Conservation (phyloP, 2,329 filamentous ascomycete genomes). For the Penicillium frequentans region DNA sequence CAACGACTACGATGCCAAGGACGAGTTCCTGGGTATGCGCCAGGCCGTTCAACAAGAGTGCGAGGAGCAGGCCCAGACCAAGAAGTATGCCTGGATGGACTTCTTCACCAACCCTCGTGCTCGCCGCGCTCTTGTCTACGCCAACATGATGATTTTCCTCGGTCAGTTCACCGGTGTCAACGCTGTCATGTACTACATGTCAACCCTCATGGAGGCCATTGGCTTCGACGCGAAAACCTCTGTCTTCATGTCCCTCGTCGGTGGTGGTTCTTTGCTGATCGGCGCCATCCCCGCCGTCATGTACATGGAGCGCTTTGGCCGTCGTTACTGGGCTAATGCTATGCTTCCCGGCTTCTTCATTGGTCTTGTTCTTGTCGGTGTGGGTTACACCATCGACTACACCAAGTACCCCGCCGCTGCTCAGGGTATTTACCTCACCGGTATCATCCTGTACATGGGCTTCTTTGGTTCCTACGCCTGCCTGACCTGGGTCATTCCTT, state of each 20-base stretch:
- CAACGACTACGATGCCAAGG: slow-evolving; percentile 56
- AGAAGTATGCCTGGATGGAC: slow-evolving; percentile 68
- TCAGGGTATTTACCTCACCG: slow-evolving; percentile 64
- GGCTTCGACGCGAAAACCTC: slow-evolving; percentile 63
- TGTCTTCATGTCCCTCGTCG: slow-evolving; percentile 75
- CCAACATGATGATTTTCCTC: slow-evolving; percentile 68
- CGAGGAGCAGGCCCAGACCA: slow-evolving; percentile 52
- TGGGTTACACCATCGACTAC: slow-evolving; percentile 59
- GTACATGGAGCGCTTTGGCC: slow-evolving; percentile 70
- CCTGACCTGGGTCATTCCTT: slow-evolving; percentile 65
- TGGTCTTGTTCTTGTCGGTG: slow-evolving; percentile 66
- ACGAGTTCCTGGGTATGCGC: slow-evolving; percentile 73
- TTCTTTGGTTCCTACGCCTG: slow-evolving; percentile 69
- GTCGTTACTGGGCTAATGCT: slow-evolving; percentile 70
- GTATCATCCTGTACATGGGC: slow-evolving; percentile 61
- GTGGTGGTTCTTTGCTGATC: slow-evolving; percentile 65
- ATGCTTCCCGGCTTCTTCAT: slow-evolving; percentile 73
- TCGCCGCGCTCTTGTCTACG: slow-evolving; percentile 65
- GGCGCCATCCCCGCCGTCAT: slow-evolving; percentile 68
- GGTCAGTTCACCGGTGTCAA: slow-evolving; percentile 72
- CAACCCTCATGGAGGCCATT: slow-evolving; percentile 64
- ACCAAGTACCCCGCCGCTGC: slow-evolving; percentile 49
- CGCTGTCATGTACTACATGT: slow-evolving; percentile 73
- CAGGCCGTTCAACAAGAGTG: slow-evolving; percentile 61
- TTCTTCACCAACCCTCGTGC: slow-evolving; percentile 70